Evolutionary conservation across 352 stramenopile species (phyloP).

Genomic region (Pythium grandisporangium): DNA sequence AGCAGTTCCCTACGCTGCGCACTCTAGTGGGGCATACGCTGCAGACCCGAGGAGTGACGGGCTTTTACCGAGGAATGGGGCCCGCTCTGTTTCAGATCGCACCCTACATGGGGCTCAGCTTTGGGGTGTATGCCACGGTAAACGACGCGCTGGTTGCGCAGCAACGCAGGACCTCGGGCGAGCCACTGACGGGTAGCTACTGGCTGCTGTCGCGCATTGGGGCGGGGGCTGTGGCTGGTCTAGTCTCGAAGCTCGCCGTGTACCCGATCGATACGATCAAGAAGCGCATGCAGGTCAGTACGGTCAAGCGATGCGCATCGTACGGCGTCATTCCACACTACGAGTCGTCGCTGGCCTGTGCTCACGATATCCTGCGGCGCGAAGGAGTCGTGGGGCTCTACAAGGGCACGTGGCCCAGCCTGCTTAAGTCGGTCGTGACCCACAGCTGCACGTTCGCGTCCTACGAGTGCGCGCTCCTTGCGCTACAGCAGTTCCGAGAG

Average conservation of each 20-base stretch:
- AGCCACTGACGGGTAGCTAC: constrained; percentile 7
- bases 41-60: constrained; percentile 52
- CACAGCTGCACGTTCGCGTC: constrained; percentile 70
- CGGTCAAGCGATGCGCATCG: constrained; percentile 37
- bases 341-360: constrained; percentile 44
- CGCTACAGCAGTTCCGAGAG: constrained; percentile 20
- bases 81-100: constrained; percentile 89
- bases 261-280: constrained; percentile 96
- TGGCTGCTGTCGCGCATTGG: constrained; percentile 50
- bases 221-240: constrained; percentile 80
- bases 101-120: constrained; percentile 95
- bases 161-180: constrained; percentile 12
- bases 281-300: constrained; percentile 91
- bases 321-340: constrained; percentile 74
- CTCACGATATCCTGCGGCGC: constrained; percentile 35
- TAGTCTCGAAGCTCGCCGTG: constrained; percentile 88
- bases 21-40: constrained; percentile 72
- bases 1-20: constrained; percentile 67
- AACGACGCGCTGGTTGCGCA: constrained; percentile 20
- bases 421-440: constrained; percentile 74
- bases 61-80: constrained; percentile 87
- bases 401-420: constrained; percentile 67
- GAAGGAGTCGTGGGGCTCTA: constrained; percentile 72
- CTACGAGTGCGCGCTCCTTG: constrained; percentile 52
- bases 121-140: constrained; percentile 86